A percentile compares a stretch with the other conserved stretches of the same genome.
Conservation (phyloP, 345 rosid genomes). For the Eucalyptus viminalis region DNA sequence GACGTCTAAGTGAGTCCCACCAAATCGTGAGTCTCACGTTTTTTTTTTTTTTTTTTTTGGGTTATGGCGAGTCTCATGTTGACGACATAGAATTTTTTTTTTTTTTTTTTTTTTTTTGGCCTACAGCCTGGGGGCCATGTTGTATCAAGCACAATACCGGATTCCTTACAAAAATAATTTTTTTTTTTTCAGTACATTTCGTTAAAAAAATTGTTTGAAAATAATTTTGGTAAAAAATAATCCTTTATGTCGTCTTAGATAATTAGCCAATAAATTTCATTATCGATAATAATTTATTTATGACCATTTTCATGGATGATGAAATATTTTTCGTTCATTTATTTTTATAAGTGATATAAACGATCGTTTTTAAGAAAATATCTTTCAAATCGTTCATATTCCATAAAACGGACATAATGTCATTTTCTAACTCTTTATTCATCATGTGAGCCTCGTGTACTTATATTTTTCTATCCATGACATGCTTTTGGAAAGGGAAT, state of each 20-base stretch:
- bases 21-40: no score
- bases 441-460: not conserved
- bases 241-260: not conserved
- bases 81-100: no score
- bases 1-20: no score
- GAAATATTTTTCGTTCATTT: not conserved
- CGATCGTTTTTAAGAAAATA: rapidly evolving
- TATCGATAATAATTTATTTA: not conserved
- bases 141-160: not conserved
- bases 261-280: not conserved
- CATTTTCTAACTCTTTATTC: not conserved
- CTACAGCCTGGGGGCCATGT: not conserved
- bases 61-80: no score
- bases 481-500: not conserved
- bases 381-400: not conserved
- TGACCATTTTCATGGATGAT: no score
- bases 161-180: not conserved
- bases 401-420: rapidly evolving
- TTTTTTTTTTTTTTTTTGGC: not conserved
- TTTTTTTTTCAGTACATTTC: not conserved
- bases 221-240: no score
- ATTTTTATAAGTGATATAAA: not conserved
- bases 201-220: no score
- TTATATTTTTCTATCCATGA: not conserved
- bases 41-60: no score